Evolutionary conservation across 805 yeast genomes (phyloP), one percentile per base, ranked within the genome.

Genomic region (Pichia gijzeniarum): DNA sequence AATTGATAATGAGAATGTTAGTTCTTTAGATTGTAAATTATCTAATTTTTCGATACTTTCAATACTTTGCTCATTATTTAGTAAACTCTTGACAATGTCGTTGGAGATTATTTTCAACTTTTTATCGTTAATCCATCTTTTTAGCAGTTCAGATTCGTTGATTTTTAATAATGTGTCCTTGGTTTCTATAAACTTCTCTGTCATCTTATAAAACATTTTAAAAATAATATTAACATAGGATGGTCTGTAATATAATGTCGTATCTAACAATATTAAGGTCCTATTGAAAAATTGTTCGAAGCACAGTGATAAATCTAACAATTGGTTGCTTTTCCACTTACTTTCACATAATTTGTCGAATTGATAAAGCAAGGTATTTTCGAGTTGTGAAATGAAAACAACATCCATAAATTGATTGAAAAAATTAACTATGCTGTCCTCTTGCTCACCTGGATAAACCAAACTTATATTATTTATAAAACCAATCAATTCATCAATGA

Each of bases 401-500:
- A 67, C 63, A 37, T 69, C 70, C 87, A 90, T 80, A 53, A 83
- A 84, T 4, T 71, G 70, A 25, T 73, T 71, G 59, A 86, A 79
- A 58, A 86, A 82, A 7, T 55, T 55, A 12, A 18, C 32, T 28
- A 45, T n/a, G 61, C 57, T 16, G 53, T 52, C 2, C 53, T 49
- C 18, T 2, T 21, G 18, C 7, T 37, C 58, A 5, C 55, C 41
- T 1, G 72, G 72, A 10, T 74, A 60, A 4, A 72, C 56, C 2
- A 70, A 54, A 10, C 71, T 65, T 1, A 85, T 67, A 1, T 85
- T 80, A 38, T 85, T 80, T 21, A 79, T 69, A 56, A 86, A 87
- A 12, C 79, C 65, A 40, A 87, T 70, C 33, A 87, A 78, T 33
- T 85, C 81, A 47, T 85, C 95, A 40, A 87, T 63, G 14, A 89